Percentiles rank a stretch among this genome's conserved stretches.
Evolutionary conservation across 345 rosid species (phyloP).

Genomic region (Excoecaria cochinchinensis): DNA sequence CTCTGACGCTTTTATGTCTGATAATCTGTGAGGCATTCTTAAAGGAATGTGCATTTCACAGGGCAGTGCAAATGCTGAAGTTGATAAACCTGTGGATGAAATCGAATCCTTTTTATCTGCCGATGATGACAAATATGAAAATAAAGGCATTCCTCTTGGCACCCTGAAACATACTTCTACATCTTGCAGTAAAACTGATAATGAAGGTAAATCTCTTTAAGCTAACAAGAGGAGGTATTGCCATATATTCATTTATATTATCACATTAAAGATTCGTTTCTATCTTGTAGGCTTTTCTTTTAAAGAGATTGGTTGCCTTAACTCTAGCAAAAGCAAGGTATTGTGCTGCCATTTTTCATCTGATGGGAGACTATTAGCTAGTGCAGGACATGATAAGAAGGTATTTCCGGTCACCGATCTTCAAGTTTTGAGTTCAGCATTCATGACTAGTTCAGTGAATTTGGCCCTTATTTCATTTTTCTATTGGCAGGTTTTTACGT

Average conservation of each 20-base stretch:
- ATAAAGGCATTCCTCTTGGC: slow-evolving; percentile 13
- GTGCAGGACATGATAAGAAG: slow-evolving; percentile 36
- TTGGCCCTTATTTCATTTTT: slow-evolving; percentile 10
- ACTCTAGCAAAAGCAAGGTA: slow-evolving; percentile 26
- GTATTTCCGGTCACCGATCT: slow-evolving; percentile 14
- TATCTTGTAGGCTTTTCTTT: slow-evolving; percentile 27
- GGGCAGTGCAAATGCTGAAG: slow-evolving; percentile 24
- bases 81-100: slow-evolving; percentile 17
- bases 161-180: neutral
- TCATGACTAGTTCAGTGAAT: neutral
- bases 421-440: slow-evolving; percentile 3
- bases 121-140: slow-evolving; percentile 6
- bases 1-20: neutral
- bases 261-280: neutral
- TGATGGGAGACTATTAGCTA: slow-evolving; percentile 31
- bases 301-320: slow-evolving; percentile 28
- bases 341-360: slow-evolving; percentile 31
- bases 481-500: slow-evolving; percentile 27
- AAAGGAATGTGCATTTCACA: slow-evolving; percentile 12
- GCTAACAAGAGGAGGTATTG: neutral
- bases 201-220: neutral
- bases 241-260: neutral
- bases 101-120: slow-evolving; percentile 20
- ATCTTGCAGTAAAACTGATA: too few species aligned
- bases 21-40: slow-evolving; percentile 9